Conservation (phyloP, 192 early-diverging fungal species). For the Lunasporangiospora selenospora region DNA sequence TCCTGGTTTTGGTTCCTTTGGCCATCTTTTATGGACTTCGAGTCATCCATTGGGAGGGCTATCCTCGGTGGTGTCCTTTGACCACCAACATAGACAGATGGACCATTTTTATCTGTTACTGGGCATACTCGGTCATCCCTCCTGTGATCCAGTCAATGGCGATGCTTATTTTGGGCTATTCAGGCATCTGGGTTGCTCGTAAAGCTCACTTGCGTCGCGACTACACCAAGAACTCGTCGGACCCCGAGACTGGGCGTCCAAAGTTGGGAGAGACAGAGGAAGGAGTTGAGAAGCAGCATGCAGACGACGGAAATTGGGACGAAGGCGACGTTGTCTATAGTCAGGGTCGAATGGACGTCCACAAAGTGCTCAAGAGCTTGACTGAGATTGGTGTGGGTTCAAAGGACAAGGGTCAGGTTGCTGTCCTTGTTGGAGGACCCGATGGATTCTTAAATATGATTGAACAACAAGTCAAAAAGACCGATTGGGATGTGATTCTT, state of each 20-base stretch:
- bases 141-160: constrained; percentile 20
- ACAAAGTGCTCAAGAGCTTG: constrained; percentile 15
- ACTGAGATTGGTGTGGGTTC: constrained; percentile 26
- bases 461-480: constrained; percentile 24
- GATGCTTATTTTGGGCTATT: constrained; percentile 26
- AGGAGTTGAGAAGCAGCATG: constrained; percentile 6
- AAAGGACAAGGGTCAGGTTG: constrained; percentile 15
- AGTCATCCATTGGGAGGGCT: constrained; percentile 14
- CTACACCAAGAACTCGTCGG: constrained; percentile 6
- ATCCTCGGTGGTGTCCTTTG: constrained; percentile 14
- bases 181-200: constrained; percentile 16
- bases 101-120: constrained; percentile 42
- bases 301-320: constrained; percentile 41
- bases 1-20: constrained; percentile 23
- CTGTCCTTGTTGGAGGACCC: constrained; percentile 44
- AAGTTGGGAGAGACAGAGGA: no score
- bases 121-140: constrained; percentile 25
- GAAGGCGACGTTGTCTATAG: constrained; percentile 44
- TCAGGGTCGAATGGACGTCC: constrained; percentile 29
- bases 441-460: constrained; percentile 34
- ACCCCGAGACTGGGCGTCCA: no score
- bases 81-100: constrained; percentile 20
- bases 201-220: constrained; percentile 15
- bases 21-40: constrained; percentile 31
- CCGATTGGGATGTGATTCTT: constrained; percentile 28